Percentiles rank a stretch among this genome's conserved stretches.
Evolutionary conservation across 1,139 yeast genomes (phyloP).

Genomic region (Suhomyces guaymorum): DNA sequence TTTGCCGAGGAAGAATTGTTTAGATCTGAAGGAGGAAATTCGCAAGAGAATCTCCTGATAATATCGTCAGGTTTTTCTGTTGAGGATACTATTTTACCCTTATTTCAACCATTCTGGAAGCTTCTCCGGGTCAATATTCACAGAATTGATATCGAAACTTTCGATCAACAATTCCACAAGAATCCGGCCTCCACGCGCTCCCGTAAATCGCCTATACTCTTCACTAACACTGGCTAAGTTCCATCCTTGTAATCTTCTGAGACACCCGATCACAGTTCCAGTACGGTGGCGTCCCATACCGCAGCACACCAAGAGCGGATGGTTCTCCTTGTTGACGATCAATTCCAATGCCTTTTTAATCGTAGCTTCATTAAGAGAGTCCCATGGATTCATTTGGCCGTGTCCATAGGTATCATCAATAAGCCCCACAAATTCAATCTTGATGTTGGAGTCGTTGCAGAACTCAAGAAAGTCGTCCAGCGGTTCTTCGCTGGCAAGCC

Average conservation of each 20-base stretch:
- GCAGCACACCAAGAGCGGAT: slow-evolving; percentile 88
- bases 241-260: slow-evolving; percentile 92
- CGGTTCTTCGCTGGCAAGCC: slow-evolving; percentile 97
- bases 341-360: slow-evolving; percentile 77
- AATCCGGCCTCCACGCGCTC: slow-evolving; percentile 88
- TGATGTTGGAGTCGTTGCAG: slow-evolving; percentile 69
- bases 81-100: neutral
- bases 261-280: slow-evolving; percentile 93
- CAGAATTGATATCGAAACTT: slow-evolving; percentile 64
- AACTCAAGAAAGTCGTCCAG: slow-evolving; percentile 82
- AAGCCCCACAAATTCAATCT: slow-evolving; percentile 64
- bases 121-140: slow-evolving; percentile 48
- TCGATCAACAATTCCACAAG: slow-evolving; percentile 89
- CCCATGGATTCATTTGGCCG: slow-evolving; percentile 73
- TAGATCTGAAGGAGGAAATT: too few species aligned
- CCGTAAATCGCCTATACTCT: slow-evolving; percentile 91
- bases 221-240: slow-evolving; percentile 90
- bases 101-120: slow-evolving; percentile 49
- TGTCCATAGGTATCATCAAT: slow-evolving; percentile 48
- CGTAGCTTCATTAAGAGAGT: slow-evolving; percentile 83
- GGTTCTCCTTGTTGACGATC: slow-evolving; percentile 67
- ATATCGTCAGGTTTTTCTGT: too few species aligned
- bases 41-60: too few species aligned
- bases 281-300: slow-evolving; percentile 98
- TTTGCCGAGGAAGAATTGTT: too few species aligned